Conservation (phyloP, 768 basidiomycete species). For the Daedaleopsis nitida region DNA sequence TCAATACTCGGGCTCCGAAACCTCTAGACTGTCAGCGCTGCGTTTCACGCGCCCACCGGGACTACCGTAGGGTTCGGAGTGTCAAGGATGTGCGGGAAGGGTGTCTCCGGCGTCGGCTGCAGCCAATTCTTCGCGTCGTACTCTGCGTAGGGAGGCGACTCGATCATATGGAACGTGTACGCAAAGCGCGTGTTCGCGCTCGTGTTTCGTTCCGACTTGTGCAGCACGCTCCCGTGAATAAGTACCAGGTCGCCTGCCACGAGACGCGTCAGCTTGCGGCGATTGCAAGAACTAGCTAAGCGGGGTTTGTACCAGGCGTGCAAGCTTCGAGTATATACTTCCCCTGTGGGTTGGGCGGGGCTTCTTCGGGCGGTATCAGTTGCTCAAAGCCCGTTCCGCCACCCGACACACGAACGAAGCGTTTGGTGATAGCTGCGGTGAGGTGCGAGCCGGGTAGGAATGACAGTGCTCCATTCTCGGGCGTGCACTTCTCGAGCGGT, state of each 20-base stretch:
- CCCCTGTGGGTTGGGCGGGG: constrained; percentile 35
- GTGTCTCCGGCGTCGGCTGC: constrained; percentile 83
- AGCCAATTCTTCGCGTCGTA: constrained; percentile 97
- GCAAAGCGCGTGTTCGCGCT: constrained; percentile 83
- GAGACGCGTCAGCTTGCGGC: not conserved
- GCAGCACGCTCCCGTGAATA: constrained; percentile 91
- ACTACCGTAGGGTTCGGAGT: constrained; percentile 28
- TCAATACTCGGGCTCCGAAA: not conserved
- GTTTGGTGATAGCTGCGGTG: constrained; percentile 69
- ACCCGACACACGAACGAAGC: constrained; percentile 76
- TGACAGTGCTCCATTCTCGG: constrained; percentile 80
- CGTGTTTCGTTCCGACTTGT: constrained; percentile 87
- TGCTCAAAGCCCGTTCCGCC: constrained; percentile 87
- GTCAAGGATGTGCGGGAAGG: constrained; percentile 67
- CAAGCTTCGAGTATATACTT: constrained; percentile 72
- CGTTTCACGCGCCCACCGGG: constrained; percentile 16
- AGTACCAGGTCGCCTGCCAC: constrained; percentile 81
- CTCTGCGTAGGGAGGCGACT: constrained; percentile 63
- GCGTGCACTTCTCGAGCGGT: constrained; percentile 86
- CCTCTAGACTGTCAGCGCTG: too few species aligned
- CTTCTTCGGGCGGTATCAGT: constrained; percentile 43
- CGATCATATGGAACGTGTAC: constrained; percentile 97
- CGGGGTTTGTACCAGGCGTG: constrained; percentile 56
- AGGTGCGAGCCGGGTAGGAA: constrained; percentile 93
- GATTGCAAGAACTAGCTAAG: not conserved